phyloP scores from a whole-genome alignment of 352 stramenopile genomes.

The Chrysophaeum taylorii region DNA sequence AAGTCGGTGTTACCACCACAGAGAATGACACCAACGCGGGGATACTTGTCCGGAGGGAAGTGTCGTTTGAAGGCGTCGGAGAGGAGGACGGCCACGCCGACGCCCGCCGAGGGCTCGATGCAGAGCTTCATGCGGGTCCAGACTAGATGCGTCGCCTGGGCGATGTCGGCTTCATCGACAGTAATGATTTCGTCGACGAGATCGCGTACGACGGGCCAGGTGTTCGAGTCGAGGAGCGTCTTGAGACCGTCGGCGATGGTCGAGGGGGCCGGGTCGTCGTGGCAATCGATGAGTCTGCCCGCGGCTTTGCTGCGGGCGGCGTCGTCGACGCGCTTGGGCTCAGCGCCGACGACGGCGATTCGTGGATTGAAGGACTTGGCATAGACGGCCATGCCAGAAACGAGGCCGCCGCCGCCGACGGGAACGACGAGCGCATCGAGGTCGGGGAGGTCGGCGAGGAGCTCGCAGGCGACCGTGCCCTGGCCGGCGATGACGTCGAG shows the following conservation, averaged over 20 bases:
- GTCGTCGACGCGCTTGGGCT: constrained; percentile 60
- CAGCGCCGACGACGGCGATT: constrained; percentile 57
- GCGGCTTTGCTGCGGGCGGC: constrained; percentile 61
- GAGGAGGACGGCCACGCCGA: constrained; percentile 29
- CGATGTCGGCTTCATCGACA: constrained; percentile 67
- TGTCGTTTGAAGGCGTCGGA: constrained; percentile 25
- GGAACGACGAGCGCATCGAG: constrained; percentile 68
- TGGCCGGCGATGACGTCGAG: constrained; percentile 80
- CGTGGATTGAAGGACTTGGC: constrained; percentile 43
- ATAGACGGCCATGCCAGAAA: constrained; percentile 61
- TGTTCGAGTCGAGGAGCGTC: constrained; percentile 55
- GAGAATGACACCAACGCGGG: constrained; percentile 33
- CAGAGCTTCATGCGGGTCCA: constrained; percentile 76
- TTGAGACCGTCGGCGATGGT: constrained; percentile 59
- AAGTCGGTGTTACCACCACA: constrained; percentile 40
- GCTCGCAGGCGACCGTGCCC: constrained; percentile 68
- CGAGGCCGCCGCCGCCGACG: constrained; percentile 68
- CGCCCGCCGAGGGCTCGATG: constrained; percentile 37
- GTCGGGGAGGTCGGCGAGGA: constrained; percentile 38
- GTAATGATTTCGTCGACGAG: constrained; percentile 68
- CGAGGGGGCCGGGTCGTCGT: too few species aligned
- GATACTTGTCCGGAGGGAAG: constrained; percentile 17
- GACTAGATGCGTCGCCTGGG: constrained; percentile 49
- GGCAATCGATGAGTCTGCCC: constrained; percentile 44
- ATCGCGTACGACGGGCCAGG: constrained; percentile 71